A percentile compares a stretch with the other conserved stretches of the same genome.
These are phyloP conservation scores for Phaeolepiota aurea DNA, from an alignment of 768 basidiomycete genomes.

Conservation along the genomic window DNA sequence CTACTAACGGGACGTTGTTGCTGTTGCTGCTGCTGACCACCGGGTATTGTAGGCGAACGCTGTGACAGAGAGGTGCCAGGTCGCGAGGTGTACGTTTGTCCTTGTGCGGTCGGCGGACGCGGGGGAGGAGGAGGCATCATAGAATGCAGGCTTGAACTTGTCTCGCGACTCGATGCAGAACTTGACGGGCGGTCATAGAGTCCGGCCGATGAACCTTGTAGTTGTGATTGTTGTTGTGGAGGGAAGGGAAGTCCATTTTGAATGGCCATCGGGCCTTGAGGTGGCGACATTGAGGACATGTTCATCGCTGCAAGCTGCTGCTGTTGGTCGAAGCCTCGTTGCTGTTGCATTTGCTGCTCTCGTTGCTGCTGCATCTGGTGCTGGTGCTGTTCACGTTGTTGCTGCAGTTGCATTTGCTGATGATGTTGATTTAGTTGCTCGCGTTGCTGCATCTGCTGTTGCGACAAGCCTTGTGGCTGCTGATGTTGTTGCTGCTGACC, in stretches of 20 bases:
- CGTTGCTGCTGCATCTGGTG: neutral
- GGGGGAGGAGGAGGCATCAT: conserved; percentile 25
- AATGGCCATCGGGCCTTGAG: neutral
- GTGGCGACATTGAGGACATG: conserved; percentile 6
- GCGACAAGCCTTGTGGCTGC: neutral
- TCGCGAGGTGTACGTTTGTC: conserved; percentile 13
- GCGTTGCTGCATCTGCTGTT: conserved; percentile 1
- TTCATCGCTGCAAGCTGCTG: conserved; percentile 5
- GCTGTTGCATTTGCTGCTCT: neutral
- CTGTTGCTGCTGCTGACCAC: conserved; percentile 1
- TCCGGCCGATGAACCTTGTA: neutral
- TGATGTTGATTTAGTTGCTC: conserved; percentile 3
- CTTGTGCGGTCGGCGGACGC: conserved; percentile 8
- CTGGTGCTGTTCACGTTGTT: neutral
- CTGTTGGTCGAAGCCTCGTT: neutral
- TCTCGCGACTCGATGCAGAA: conserved; percentile 14
- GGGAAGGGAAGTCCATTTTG: conserved; percentile 9
- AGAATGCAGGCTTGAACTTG: conserved; percentile 3
- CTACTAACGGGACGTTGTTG: neutral
- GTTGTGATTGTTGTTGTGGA: neutral
- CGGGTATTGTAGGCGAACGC: conserved; percentile 20
- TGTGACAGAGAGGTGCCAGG: conserved; percentile 22
- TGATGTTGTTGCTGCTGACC: conserved; percentile 7
- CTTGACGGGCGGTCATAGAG: conserved; percentile 14
- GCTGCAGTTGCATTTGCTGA: neutral